A percentile compares a stretch with the other conserved stretches of the same genome.
These are phyloP conservation scores for Gastrolobium villosum DNA, from an alignment of 306 rosid genomes.

Conservation along the genomic window DNA sequence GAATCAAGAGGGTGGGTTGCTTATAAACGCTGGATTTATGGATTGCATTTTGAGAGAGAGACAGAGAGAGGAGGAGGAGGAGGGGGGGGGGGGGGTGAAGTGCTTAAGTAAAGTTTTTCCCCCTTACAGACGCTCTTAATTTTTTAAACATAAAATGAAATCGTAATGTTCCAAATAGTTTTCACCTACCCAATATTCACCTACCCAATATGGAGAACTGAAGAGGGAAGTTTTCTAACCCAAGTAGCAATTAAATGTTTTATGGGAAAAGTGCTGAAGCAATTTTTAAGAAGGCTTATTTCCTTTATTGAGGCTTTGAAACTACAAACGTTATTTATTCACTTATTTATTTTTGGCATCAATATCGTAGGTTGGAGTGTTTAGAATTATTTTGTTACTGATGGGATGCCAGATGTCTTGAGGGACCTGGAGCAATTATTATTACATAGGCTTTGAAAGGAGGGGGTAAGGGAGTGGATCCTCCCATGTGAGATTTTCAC, in stretches of 20 bases:
- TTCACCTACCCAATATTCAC: not conserved
- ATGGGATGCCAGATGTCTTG: not conserved
- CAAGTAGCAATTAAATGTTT: constrained; percentile 23
- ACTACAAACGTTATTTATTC: not conserved
- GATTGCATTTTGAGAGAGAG: no score
- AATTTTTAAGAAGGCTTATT: not conserved
- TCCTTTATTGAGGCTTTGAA: constrained; percentile 29
- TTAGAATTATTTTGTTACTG: not conserved
- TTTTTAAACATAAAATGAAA: not conserved
- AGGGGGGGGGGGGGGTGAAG: not conserved
- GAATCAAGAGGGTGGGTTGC: constrained; percentile 19
- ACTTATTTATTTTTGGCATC: not conserved
- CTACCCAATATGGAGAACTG: constrained; percentile 30
- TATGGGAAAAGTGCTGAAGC: not conserved
- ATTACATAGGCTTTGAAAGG: not conserved
- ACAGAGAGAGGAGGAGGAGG: no score
- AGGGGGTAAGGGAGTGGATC: not conserved
- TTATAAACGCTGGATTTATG: not conserved
- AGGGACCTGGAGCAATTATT: not conserved
- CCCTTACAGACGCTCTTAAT: not conserved
- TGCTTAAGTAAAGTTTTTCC: not conserved
- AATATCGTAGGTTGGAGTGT: not conserved
- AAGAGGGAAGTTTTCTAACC: constrained; percentile 12
- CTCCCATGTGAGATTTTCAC: no score
- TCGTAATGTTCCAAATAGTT: not conserved